Evolutionary conservation across 2,329 filamentous ascomycete species (phyloP).

Genomic region (Aspergillus spinulosporus): DNA sequence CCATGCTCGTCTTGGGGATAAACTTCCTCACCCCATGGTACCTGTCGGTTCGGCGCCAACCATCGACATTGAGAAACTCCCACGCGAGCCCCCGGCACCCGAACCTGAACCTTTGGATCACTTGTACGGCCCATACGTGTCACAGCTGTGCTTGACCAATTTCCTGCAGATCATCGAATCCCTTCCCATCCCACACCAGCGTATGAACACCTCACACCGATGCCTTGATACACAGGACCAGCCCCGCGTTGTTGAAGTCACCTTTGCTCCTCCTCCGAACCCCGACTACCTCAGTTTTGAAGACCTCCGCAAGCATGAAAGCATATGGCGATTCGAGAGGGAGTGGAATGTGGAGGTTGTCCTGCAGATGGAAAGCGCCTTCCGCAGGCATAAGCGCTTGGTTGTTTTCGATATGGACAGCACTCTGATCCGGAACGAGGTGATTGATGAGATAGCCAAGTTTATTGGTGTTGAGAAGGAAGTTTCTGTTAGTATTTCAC

Average conservation of each 20-base stretch:
- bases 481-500: slow-evolving; percentile 60
- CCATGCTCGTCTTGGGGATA: slow-evolving; percentile 37
- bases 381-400: slow-evolving; percentile 76
- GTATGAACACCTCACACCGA: slow-evolving; percentile 50
- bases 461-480: slow-evolving; percentile 77
- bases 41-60: slow-evolving; percentile 52
- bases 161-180: slow-evolving; percentile 55
- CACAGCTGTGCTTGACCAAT: slow-evolving; percentile 57
- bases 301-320: slow-evolving; percentile 76
- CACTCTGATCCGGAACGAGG: slow-evolving; percentile 94
- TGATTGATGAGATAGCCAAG: slow-evolving; percentile 91
- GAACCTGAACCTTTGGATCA: slow-evolving; percentile 58
- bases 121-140: slow-evolving; percentile 56
- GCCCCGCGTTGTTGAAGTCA: slow-evolving; percentile 55
- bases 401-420: slow-evolving; percentile 99
- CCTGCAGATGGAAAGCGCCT: slow-evolving; percentile 71
- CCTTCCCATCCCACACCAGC: slow-evolving; percentile 51
- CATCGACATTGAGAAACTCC: slow-evolving; percentile 53
- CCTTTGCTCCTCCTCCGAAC: slow-evolving; percentile 52
- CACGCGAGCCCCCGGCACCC: slow-evolving; percentile 55
- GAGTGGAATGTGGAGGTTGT: slow-evolving; percentile 88
- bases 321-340: slow-evolving; percentile 78
- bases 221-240: slow-evolving; percentile 51
- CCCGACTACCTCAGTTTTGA: slow-evolving; percentile 55
- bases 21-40: slow-evolving; percentile 43